Evolutionary conservation across 2,329 filamentous ascomycete genomes (phyloP), one percentile per base, ranked within the genome.

Genomic region (Emergomyces orientalis): DNA sequence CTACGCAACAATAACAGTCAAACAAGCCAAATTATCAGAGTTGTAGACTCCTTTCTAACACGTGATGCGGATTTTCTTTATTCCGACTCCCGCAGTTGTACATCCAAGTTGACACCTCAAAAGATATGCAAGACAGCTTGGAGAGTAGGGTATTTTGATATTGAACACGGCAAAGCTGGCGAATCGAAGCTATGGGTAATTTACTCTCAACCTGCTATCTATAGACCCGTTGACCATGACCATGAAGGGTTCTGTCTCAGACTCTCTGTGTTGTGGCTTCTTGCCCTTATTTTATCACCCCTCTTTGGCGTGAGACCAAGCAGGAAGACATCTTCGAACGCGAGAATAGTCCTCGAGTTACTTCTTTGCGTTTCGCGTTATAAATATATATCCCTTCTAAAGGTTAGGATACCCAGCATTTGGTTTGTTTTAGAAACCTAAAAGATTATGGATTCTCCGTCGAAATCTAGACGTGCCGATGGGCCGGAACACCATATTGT

Each of bases 401-500:
- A 25, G n/a, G 6, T 47, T 34, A 41, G 57, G 11, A 45, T 9
- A 47, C 22, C 22, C 11, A 27, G 27, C 9, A n/a, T 41, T 43
- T 13, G 17, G n/a, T 14, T 14, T 17, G 2, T 39, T 58, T 22
- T 19, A 43, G 11, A 43, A 30, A 9, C 19, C 8, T 30, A 61
- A 51, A 8, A 8, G 25, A n/a, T n/a, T 1, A 63, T 43, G 34
- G 34, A 62, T 52, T 30, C 49, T 32, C 49, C 59, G 7, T 37
- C 60, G 9, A 57, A 57, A 32, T 64, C 61, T 45, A 27, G 62
- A 49, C 49, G 57, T 47, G 54, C 60, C 41, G 65, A 68, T 45
- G 66, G 71, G 67, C 64, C 70, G 41, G 73, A 74, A 43, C 74
- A 77, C 51, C 74, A 77, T 57, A 75, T 81, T 61, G 77, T 81